Base-by-base conservation (phyloP, 1,284 basidiomycete genomes). In the Cutaneotrichosporon sp. region DNA sequence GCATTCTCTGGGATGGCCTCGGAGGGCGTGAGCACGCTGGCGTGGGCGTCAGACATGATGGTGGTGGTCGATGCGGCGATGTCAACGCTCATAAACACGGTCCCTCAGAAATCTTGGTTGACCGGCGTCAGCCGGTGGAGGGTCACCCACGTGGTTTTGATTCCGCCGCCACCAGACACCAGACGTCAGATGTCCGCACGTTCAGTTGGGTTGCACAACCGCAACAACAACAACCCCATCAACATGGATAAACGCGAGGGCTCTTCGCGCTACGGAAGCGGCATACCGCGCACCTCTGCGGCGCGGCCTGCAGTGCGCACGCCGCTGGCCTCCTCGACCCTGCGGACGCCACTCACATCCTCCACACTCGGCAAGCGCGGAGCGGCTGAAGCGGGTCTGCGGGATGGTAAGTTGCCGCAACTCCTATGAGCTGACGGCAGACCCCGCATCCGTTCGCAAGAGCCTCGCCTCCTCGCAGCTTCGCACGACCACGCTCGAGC, bases 11-110 rank as follows among this genome's bases (percentile, higher is more conserved):
- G 85, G n/a, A 95, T 78, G 5, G 89, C 87, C 50, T 89, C 89
- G 1, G 92, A 95, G 16, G 84, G 87, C 71, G 87, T 85, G 27
- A 95, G 80, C 25, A 95, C 86, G 24, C 89, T 89, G 18, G 87
- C 86, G 57, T 79, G 79, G 5, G 79, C 78, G 20, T 64, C 60
- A 16, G 61, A 58, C 8, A 71, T 69, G n/a, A n/a, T n/a, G n/a
- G 66, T 64, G 54, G 59, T 62, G 34, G 25, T 63, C 42, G 36
- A 18, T 2, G 18, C 1, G 16, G 54, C 42, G 54, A 22, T 49
- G 47, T 25, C 38, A 29, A 38, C 3, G 38, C n/a, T 4, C 38
- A 36, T 38, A 51, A 51, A n/a, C 6, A 36, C 31, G 14, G 54
- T 27, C 18, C n/a, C 11, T n/a, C 43, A 36, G 53, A 55, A 56